phyloP scores from a whole-genome alignment of 495 filamentous ascomycete species.

The Chaetomium fimeti region DNA sequence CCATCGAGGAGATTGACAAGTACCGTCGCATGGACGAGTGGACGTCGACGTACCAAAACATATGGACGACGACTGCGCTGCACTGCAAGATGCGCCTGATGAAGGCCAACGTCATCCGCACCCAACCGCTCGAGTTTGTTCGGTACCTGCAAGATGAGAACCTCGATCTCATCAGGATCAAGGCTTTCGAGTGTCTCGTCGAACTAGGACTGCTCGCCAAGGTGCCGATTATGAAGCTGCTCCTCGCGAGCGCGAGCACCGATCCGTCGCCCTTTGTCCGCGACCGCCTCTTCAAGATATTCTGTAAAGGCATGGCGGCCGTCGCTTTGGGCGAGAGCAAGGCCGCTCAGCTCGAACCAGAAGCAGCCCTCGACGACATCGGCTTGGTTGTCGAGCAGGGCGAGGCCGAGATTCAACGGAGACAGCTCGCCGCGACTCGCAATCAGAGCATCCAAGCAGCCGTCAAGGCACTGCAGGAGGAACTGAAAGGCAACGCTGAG shows the following conservation, averaged over 20 bases:
- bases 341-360: conserved; percentile 32
- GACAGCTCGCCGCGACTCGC: conserved; percentile 67
- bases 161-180: conserved; percentile 73
- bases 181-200: conserved; percentile 77
- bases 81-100: conserved; percentile 73
- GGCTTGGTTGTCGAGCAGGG: conserved; percentile 80
- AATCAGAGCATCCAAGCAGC: conserved; percentile 75
- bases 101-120: conserved; percentile 64
- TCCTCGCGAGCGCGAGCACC: conserved; percentile 67
- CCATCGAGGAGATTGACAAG: conserved; percentile 82
- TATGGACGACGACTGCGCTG: conserved; percentile 79
- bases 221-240: conserved; percentile 61
- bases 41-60: conserved; percentile 85
- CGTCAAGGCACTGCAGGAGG: conserved; percentile 67
- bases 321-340: conserved; percentile 71
- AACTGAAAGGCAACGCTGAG: conserved; percentile 59
- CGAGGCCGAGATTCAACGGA: conserved; percentile 57
- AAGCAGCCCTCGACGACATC: conserved; percentile 41
- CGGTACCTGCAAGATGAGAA: conserved; percentile 78
- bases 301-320: conserved; percentile 71
- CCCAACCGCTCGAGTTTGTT: conserved; percentile 65
- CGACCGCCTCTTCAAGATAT: conserved; percentile 60
- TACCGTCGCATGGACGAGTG: conserved; percentile 93
- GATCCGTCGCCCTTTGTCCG: conserved; percentile 83
- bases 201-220: conserved; percentile 70